These are phyloP conservation scores for Pseudopediastrum boryanum DNA, from an alignment of 139 green algal genomes.

Conservation along the genomic window DNA sequence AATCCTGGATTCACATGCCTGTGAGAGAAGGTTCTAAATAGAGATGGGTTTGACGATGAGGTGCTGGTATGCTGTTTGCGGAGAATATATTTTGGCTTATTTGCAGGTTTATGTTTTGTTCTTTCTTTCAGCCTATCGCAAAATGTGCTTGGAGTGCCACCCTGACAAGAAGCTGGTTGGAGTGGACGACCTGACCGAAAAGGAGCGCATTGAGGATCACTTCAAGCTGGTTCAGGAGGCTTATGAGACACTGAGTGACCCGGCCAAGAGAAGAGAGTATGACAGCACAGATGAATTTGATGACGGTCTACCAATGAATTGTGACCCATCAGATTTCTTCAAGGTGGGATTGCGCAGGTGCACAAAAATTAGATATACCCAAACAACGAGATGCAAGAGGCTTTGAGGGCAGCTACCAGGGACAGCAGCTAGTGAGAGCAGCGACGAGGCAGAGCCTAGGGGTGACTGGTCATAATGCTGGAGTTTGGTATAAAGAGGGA, in stretches of 20 bases:
- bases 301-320: constrained; percentile 85
- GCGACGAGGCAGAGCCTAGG: no score
- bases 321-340: constrained; percentile 85
- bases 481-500: no score
- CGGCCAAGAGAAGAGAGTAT: constrained; percentile 82
- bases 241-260: constrained; percentile 87
- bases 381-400: background rate
- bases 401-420: background rate
- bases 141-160: constrained; percentile 85
- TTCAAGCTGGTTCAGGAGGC: constrained; percentile 75
- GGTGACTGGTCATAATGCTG: no score
- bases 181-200: constrained; percentile 52
- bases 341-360: constrained; percentile 60
- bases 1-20: no score
- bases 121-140: constrained; percentile 74
- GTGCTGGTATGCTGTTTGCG: constrained; percentile 2
- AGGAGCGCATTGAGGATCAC: constrained; percentile 38
- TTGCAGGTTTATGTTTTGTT: background rate
- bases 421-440: no score
- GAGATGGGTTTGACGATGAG: background rate
- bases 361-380: no score
- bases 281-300: constrained; percentile 96
- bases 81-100: background rate
- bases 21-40: no score
- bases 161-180: constrained; percentile 85